phyloP scores from a whole-genome alignment of 169 alveolate genomes.

The Plasmodium vivax region DNA sequence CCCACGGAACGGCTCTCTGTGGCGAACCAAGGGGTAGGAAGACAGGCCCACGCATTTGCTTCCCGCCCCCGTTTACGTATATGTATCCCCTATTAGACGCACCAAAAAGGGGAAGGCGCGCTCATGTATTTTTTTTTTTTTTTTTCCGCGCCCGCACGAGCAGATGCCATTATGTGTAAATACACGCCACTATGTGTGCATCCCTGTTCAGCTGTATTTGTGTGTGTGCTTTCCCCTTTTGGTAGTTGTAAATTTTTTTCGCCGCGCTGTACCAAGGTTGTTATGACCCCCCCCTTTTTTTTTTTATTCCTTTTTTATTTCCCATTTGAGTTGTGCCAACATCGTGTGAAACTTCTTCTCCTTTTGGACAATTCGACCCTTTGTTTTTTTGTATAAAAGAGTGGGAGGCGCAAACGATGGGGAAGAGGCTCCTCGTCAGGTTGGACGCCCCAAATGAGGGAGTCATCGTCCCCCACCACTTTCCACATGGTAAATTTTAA shows the following conservation, averaged over 20 bases:
- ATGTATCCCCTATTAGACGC: background rate
- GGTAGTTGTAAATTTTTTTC: background rate
- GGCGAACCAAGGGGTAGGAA: background rate
- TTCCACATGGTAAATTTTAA: background rate
- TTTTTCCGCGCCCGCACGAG: background rate
- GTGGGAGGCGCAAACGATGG: background rate
- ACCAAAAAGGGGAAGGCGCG: background rate
- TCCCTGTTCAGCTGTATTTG: background rate
- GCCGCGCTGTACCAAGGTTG: background rate
- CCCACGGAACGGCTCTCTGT: background rate
- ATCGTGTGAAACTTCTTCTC: background rate
- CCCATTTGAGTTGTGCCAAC: conserved; percentile 9
- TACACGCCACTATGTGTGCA: background rate
- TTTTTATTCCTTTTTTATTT: background rate
- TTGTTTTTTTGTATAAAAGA: background rate
- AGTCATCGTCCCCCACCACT: background rate
- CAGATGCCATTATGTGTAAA: conserved; percentile 4
- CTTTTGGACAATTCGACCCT: background rate
- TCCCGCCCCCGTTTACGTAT: background rate
- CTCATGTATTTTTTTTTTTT: background rate
- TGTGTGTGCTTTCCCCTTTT: conserved; percentile 9
- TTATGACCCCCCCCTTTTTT: background rate
- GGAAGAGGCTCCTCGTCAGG: background rate
- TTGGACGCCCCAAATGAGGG: background rate
- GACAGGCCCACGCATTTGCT: background rate